Conservation (phyloP, 495 filamentous ascomycete genomes). For the Lichina pygmaea region DNA sequence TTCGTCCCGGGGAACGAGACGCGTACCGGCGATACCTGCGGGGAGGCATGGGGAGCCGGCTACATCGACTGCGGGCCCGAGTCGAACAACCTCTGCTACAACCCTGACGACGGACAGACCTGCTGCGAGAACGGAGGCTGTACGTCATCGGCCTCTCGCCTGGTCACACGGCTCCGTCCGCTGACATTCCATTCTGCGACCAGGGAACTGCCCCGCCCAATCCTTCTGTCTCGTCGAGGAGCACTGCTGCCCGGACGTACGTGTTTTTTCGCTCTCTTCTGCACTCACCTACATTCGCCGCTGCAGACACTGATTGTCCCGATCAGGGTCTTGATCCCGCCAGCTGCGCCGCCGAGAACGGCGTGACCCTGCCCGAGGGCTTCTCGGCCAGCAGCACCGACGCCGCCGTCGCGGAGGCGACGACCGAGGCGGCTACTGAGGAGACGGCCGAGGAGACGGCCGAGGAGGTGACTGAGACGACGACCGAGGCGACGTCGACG, state of each 20-base stretch:
- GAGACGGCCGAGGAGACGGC: background rate
- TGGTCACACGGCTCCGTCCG: background rate
- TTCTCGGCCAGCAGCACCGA: background rate
- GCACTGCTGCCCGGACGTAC: background rate
- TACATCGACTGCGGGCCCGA: background rate
- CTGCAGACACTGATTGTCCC: too few species aligned
- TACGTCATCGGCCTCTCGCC: background rate
- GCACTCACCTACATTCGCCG: too few species aligned
- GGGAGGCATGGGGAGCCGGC: background rate
- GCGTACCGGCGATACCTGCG: background rate
- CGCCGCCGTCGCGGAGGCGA: background rate
- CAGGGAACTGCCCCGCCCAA: background rate
- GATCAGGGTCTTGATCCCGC: constrained; percentile 1
- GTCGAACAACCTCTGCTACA: constrained; percentile 1
- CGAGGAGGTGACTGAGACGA: too few species aligned
- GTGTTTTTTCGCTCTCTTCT: background rate
- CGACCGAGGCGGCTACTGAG: background rate
- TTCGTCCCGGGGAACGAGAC: background rate
- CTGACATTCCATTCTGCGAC: too few species aligned
- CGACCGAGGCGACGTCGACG: too few species aligned
- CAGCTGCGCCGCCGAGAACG: constrained; percentile 1
- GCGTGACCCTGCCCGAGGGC: background rate
- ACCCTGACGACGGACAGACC: constrained; percentile 1
- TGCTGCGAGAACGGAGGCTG: background rate
- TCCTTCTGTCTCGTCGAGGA: background rate